Base-by-base conservation (phyloP, 768 basidiomycete species). In the Suillus weaverae region DNA sequence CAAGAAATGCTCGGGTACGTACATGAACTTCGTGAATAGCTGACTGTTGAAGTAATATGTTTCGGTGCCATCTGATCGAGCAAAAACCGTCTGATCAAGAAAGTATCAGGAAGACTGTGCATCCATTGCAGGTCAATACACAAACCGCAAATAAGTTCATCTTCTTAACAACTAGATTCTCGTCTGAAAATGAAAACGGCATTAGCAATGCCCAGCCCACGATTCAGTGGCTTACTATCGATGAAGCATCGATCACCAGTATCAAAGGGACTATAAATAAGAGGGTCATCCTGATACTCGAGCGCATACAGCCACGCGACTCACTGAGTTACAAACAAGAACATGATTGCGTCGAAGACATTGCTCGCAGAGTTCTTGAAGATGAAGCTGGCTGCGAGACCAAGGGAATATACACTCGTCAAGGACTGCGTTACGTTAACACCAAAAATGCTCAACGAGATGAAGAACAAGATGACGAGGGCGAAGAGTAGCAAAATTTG, bases 231-330 rank as follows among this genome's bases (percentile, higher is more conserved):
- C 81, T 68, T 64, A 85, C 85, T 71, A 66, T 88, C 89, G 66
- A 93, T 86, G 70, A 92, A 88, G 68, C 87, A 87, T n/a, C 92
- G 84, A 76, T 93, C 92, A 13, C 91, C 91, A 30, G 91, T 91
- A 69, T 92, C 91, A 67, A 87, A 92, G 4, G 90, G 90, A 73
- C 89, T 91, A 30, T 32, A 38, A 36, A 4, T 11, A 18, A 41
- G 22, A 33, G 30, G 55, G 43, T 68, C 38, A 68, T 60, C 32
- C 62, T 62, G 54, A 16, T 44, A 22, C 50, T n/a, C n/a, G 55
- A 38, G n/a, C n/a, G 54, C 39, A 35, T 14, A 41, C 48, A 41
- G n/a, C 36, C 13, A 51, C 51, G 51, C n/a, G 33, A 79, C 90
- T 68, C 67, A 91, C 90, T 94, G 92, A 3, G 90, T 89, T 46